Percentiles rank a stretch among this genome's conserved stretches.
These are phyloP conservation scores for Triticum monococcum DNA, from an alignment of 176 grass and related monocot genomes.

Conservation along the genomic window DNA sequence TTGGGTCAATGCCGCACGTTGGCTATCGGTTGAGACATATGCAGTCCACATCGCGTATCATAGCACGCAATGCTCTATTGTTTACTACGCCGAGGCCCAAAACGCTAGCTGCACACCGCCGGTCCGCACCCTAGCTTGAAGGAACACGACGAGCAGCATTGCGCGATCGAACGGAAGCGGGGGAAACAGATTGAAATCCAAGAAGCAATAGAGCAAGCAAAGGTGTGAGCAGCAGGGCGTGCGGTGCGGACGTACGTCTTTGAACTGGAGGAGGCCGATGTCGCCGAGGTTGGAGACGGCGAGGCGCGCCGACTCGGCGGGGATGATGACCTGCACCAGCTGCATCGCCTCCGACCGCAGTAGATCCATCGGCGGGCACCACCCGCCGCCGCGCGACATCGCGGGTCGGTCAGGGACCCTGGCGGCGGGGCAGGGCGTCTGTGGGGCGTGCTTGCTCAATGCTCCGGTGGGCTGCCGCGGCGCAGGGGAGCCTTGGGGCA, in stretches of 20 bases:
- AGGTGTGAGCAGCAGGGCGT: neutral
- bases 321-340: slow-evolving; percentile 96
- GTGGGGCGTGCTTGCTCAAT: neutral
- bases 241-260: slow-evolving; percentile 48
- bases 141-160: neutral
- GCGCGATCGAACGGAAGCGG: neutral
- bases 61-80: neutral
- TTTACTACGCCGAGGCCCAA: neutral
- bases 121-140: too few relatives aligned
- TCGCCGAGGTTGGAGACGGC: slow-evolving; percentile 88
- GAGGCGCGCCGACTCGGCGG: slow-evolving; percentile 70
- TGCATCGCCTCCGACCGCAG: slow-evolving; percentile 99
- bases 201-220: neutral
- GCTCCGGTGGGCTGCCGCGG: slow-evolving; percentile 9
- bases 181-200: neutral
- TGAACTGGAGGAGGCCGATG: slow-evolving; percentile 94
- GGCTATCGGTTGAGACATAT: too few relatives aligned
- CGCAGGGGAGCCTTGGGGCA: neutral
- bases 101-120: neutral
- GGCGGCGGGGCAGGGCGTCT: neutral
- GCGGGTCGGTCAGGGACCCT: neutral
- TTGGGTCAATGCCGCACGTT: too few relatives aligned
- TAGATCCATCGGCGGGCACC: slow-evolving; percentile 88
- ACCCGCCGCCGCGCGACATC: slow-evolving; percentile 40
- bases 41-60: neutral